Base-by-base conservation (phyloP, 1,139 yeast genomes). In the Arxiozyma bovina region DNA sequence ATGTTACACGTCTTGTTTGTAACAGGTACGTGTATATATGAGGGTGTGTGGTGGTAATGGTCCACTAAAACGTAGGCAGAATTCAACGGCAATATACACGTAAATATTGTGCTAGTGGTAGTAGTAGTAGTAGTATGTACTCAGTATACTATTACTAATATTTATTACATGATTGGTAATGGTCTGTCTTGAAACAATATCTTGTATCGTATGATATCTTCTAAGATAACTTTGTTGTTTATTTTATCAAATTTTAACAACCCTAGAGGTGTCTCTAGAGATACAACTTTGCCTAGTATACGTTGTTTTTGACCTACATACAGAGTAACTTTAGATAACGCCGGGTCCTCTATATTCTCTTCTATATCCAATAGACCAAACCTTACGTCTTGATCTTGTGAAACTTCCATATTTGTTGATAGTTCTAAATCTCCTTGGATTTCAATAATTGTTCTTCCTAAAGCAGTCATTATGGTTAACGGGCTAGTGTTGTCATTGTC, bases 401-500 rank as follows among this genome's bases (percentile, higher is more conserved):
- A 38, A 12, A 22, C 44, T 62, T 58, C 22, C 79, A 79, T 43
- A 63, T 57, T 0, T 21, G 41, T 23, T 12, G 90, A 90, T 1
- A 81, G 63, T 54, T 81, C 79, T 47, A 85, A 66, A 42, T 81
- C 87, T 3, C 93, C 93, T 65, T 85, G 93, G 20, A 85, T 84
- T 66, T 85, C 93, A 27, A 85, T 60, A 12, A 85, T 62, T 1
- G 79, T 74, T 42, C 81, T 73, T 0, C 91, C 93, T 50, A 72
- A 69, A 0, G 83, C 78, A 0, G 91, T 66, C n/a, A 54, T 53
- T 6, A 65, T 58, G 3, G 61, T 42, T 12, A 34, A 34, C 50
- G 42, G 57, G 60, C 56, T 15, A 52, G 53, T 18, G 50, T 54
- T 17, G 60, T 27, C 11, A 27, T 55, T 23, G 49, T 53, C 11